A percentile compares a stretch with the other conserved stretches of the same genome.
Evolutionary conservation across 73 alveolate species (phyloP).

Genomic region (Blepharisma stoltei): DNA sequence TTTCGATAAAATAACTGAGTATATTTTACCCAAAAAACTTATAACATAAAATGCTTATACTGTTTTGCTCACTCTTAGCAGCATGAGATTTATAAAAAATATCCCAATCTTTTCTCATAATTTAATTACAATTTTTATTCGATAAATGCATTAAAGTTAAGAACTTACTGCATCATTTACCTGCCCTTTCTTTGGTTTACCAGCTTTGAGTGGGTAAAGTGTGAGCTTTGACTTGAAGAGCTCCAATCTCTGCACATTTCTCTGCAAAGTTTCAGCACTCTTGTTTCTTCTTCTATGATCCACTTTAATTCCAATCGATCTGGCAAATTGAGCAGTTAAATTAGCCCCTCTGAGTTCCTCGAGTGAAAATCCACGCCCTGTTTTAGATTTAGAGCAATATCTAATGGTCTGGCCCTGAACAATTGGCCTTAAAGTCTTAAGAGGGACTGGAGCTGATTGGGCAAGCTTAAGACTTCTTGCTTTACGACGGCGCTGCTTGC

Average conservation of each 20-base stretch:
- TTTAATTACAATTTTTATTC: no score
- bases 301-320: slow-evolving; percentile 95
- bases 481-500: slow-evolving; percentile 65
- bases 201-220: slow-evolving; percentile 91
- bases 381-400: slow-evolving; percentile 76
- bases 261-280: slow-evolving; percentile 76
- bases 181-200: slow-evolving; percentile 89
- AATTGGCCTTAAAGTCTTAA: slow-evolving; percentile 75
- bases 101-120: no score
- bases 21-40: no score
- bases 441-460: slow-evolving; percentile 70
- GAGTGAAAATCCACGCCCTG: slow-evolving; percentile 95
- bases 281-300: slow-evolving; percentile 98
- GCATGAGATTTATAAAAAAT: no score
- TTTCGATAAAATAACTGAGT: no score
- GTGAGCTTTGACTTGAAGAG: slow-evolving; percentile 87
- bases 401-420: slow-evolving; percentile 78
- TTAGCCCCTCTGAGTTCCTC: slow-evolving; percentile 92
- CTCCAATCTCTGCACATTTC: slow-evolving; percentile 91
- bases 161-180: slow-evolving; percentile 49
- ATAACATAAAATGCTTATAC: no score
- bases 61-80: no score
- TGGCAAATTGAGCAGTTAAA: slow-evolving; percentile 84
- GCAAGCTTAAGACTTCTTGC: slow-evolving; percentile 59
- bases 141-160: no score